These are phyloP conservation scores for Vigna radiata DNA, from an alignment of 306 rosid genomes.

Conservation along the genomic window DNA sequence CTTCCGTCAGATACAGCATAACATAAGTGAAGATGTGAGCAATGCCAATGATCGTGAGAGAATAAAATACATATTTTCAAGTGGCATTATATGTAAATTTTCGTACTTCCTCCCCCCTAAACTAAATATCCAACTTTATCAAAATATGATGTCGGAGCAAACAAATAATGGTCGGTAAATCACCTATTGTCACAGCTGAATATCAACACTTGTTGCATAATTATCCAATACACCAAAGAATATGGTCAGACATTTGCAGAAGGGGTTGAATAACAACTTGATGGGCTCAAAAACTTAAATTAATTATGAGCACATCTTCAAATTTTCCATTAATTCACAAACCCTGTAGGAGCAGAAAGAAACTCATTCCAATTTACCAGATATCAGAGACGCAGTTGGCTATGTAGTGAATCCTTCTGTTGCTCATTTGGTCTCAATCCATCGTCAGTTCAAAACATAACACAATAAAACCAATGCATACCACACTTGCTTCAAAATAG, in stretches of 20 bases:
- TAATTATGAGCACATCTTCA: conserved; percentile 9
- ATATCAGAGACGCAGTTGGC: conserved; percentile 35
- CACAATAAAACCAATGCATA: conserved; percentile 34
- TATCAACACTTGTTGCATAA: conserved; percentile 37
- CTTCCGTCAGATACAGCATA: background rate
- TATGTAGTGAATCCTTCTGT: conserved; percentile 36
- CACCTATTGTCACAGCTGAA: conserved; percentile 49
- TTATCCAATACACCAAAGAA: conserved; percentile 24
- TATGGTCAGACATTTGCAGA: conserved; percentile 1
- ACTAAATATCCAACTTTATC: background rate
- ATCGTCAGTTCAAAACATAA: conserved; percentile 13
- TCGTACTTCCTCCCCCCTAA: background rate
- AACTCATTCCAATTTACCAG: conserved; percentile 45
- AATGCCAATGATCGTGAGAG: background rate
- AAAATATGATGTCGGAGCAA: conserved; percentile 32
- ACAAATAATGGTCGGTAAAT: conserved; percentile 41
- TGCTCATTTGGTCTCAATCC: conserved; percentile 26
- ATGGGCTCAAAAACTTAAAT: conserved; percentile 13
- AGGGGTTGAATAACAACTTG: conserved; percentile 30
- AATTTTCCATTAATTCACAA: conserved; percentile 32
- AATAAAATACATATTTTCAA: conserved; percentile 11
- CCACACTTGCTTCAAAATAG: conserved; percentile 49
- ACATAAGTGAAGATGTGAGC: conserved; percentile 13
- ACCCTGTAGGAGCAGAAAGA: conserved; percentile 18
- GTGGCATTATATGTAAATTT: conserved; percentile 10